phyloP scores from a whole-genome alignment of 2,329 filamentous ascomycete species.

The Colletotrichum acutatum region DNA sequence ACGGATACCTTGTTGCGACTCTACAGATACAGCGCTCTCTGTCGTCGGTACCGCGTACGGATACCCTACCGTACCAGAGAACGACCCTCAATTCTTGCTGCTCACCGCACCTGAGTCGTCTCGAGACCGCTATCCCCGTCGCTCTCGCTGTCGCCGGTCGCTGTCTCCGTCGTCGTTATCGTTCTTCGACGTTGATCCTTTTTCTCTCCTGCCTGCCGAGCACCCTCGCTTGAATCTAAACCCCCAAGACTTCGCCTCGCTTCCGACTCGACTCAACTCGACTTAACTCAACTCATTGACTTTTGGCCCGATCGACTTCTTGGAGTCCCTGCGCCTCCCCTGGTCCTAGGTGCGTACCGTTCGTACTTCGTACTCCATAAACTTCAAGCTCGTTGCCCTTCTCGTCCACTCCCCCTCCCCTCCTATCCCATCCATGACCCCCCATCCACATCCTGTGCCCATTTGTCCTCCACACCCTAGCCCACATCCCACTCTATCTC shows the following conservation, averaged over 20 bases:
- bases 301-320: conserved; percentile 16
- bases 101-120: conserved; percentile 17
- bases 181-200: not conserved
- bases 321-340: conserved; percentile 22
- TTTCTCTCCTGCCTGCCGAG: not conserved
- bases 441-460: conserved; percentile 30
- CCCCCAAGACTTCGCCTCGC: conserved; percentile 7
- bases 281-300: conserved; percentile 6
- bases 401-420: conserved; percentile 6
- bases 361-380: not conserved
- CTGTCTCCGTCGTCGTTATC: conserved; percentile 3
- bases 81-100: not conserved
- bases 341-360: conserved; percentile 24
- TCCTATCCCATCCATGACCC: not conserved
- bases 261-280: conserved; percentile 9
- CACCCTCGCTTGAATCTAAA: not conserved
- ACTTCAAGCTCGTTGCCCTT: conserved; percentile 14
- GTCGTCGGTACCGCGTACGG: not conserved
- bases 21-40: not conserved
- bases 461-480: conserved; percentile 33
- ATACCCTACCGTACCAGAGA: not conserved
- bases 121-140: conserved; percentile 3
- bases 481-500: conserved; percentile 35
- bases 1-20: not conserved
- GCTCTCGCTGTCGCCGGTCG: not conserved